A percentile compares a stretch with the other conserved stretches of the same genome.
Conservation (phyloP, 2,329 filamentous ascomycete species). For the Monosporascus sp. region DNA sequence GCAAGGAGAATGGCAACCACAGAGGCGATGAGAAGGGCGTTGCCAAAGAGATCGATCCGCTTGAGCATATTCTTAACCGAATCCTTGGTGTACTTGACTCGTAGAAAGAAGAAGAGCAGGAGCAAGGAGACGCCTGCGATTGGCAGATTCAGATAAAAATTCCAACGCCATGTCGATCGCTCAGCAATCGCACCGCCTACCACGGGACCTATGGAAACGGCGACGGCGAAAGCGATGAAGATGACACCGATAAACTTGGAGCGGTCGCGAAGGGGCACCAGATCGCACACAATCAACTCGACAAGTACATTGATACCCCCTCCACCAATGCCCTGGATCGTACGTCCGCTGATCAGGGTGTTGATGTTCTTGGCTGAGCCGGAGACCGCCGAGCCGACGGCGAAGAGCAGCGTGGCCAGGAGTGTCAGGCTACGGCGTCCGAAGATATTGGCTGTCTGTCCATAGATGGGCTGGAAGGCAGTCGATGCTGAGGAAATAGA, state of each 20-base stretch:
- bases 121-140: conserved; percentile 19
- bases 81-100: too few relatives aligned
- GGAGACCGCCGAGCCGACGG: conserved; percentile 41
- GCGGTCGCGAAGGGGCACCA: conserved; percentile 44
- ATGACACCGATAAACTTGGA: conserved; percentile 36
- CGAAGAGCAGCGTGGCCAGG: conserved; percentile 39
- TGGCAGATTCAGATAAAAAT: conserved; percentile 29
- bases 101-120: conserved; percentile 25
- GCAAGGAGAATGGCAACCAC: conserved; percentile 29
- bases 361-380: conserved; percentile 35
- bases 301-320: conserved; percentile 34
- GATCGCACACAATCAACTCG: conserved; percentile 46
- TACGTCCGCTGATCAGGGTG: conserved; percentile 36
- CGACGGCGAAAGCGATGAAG: conserved; percentile 28
- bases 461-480: conserved; percentile 42
- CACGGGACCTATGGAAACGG: conserved; percentile 29
- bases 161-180: conserved; percentile 35
- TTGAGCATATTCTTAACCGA: conserved; percentile 5
- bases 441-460: conserved; percentile 43
- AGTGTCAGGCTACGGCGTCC: conserved; percentile 39
- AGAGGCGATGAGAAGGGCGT: conserved; percentile 25
- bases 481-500: conserved; percentile 29
- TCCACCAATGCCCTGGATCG: conserved; percentile 38
- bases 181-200: conserved; percentile 25
- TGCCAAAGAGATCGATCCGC: conserved; percentile 31